Conservation (phyloP, 768 basidiomycete species). For the Amanita rubescens region DNA sequence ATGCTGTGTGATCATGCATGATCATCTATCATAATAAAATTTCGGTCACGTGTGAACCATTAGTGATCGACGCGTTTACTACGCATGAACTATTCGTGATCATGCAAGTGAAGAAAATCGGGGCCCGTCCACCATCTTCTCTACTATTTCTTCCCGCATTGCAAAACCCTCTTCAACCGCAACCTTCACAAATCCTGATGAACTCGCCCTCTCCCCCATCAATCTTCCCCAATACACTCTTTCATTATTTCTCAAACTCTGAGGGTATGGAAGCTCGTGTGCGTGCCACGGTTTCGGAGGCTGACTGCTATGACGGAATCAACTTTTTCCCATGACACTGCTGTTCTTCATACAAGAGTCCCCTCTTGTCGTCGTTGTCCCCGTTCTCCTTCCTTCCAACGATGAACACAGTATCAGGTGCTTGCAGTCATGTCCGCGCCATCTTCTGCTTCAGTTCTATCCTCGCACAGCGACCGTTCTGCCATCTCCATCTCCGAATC, state of each 20-base stretch:
- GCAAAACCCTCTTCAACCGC: no score
- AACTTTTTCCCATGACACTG: slow-evolving; percentile 1
- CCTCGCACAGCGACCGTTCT: not conserved
- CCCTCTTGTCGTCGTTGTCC: slow-evolving; percentile 5
- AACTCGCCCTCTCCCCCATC: not conserved
- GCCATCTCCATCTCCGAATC: not conserved
- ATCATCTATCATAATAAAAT: no score
- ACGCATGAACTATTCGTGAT: no score
- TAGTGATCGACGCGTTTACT: no score
- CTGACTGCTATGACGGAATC: not conserved
- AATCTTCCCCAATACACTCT: no score
- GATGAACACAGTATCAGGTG: slow-evolving; percentile 1
- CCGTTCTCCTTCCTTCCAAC: not conserved
- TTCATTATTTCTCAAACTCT: no score
- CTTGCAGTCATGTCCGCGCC: not conserved
- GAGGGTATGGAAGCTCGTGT: not conserved
- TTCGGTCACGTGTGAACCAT: no score
- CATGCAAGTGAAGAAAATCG: no score
- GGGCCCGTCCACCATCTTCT: no score
- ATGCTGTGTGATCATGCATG: no score
- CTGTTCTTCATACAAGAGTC: not conserved
- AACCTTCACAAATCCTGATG: not conserved
- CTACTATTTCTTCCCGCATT: no score
- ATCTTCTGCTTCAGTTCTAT: not conserved
- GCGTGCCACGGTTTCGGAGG: not conserved